Evolutionary conservation across 768 basidiomycete species (phyloP), one percentile per base, ranked within the genome.

Genomic region (Pulveroboletus sp.): DNA sequence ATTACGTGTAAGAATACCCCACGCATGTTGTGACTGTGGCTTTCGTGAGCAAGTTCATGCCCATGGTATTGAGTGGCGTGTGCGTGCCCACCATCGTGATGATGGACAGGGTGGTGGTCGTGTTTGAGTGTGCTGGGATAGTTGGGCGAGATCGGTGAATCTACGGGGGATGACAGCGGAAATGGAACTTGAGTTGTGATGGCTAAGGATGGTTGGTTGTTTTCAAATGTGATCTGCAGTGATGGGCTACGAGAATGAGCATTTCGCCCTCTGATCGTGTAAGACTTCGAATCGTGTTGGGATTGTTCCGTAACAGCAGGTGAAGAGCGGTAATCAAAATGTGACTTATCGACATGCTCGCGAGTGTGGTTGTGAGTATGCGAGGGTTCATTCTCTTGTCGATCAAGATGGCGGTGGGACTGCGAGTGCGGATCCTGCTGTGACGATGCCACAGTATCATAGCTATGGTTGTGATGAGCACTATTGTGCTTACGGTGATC

Each of bases 1-100:
- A 96, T 86, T 41, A 99, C 95, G 63, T 99, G 95, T 49, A 98
- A 70, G 67, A 99, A 99, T 58, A 99, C 93, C 15, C 96, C 96
- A 31, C 93, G 87, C 96, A 99, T 99, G 66, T 99, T 99, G 67
- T 98, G 92, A 68, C 89, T 92, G 62, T 95, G 93, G 0, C 89
- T 86, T 67, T 93, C 87, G 57, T 85, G 86, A 10, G 73, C 69
- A 28, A 75, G 76, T 37, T 69, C 66, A 59, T 79, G 82, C 3
- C 70, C 66, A 64, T 83, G 81, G 41, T 76, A 70, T 55, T 80
- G 77, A 43, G 73, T 67, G 53, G 82, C 75, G 52, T 76, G 65
- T n/a, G 68, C 71, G 49, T 76, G 54, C 43, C 52, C 56, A 49
- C 39, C 33, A 41, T 58, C 49, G 36, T 55, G 50, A 18, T 57